These are phyloP conservation scores for Apiospora saccharicola DNA, from an alignment of 2,329 filamentous ascomycete species.

Conservation along the genomic window DNA sequence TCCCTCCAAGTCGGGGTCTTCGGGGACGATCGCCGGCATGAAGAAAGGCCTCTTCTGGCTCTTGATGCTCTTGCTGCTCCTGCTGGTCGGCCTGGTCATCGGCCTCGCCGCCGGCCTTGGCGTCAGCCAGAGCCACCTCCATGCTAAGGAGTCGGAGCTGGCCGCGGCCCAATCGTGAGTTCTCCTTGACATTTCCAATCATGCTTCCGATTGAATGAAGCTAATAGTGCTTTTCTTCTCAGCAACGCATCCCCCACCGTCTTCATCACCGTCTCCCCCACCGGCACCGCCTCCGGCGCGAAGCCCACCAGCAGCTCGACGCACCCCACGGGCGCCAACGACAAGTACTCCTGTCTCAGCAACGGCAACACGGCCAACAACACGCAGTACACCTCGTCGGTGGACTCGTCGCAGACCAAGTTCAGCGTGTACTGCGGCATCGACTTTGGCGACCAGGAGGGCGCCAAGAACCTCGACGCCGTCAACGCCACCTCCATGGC, in stretches of 20 bases:
- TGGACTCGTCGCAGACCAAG: conserved; percentile 28
- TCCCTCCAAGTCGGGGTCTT: background rate
- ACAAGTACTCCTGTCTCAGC: conserved; percentile 27
- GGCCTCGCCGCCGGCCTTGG: conserved; percentile 41
- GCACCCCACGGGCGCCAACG: conserved; percentile 27
- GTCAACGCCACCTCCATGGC: conserved; percentile 31
- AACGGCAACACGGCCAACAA: conserved; percentile 35
- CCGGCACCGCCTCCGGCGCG: conserved; percentile 26
- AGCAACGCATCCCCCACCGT: conserved; percentile 2
- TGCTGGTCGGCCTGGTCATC: conserved; percentile 37
- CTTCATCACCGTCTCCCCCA: conserved; percentile 19
- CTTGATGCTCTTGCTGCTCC: conserved; percentile 28
- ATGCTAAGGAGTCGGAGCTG: conserved; percentile 33
- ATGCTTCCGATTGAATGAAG: conserved; percentile 1
- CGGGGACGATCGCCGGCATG: conserved; percentile 28
- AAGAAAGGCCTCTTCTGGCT: conserved; percentile 33
- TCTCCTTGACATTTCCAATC: background rate
- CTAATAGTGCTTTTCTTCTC: background rate
- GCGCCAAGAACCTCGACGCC: conserved; percentile 31
- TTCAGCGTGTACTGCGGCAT: conserved; percentile 39
- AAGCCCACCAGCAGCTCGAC: conserved; percentile 26
- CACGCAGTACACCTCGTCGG: conserved; percentile 37
- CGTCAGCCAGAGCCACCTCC: conserved; percentile 37
- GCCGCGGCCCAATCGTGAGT: conserved; percentile 28
- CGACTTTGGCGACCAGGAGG: conserved; percentile 36